phyloP scores from a whole-genome alignment of 2,329 filamentous ascomycete genomes.

The Fusarium newnesense region DNA sequence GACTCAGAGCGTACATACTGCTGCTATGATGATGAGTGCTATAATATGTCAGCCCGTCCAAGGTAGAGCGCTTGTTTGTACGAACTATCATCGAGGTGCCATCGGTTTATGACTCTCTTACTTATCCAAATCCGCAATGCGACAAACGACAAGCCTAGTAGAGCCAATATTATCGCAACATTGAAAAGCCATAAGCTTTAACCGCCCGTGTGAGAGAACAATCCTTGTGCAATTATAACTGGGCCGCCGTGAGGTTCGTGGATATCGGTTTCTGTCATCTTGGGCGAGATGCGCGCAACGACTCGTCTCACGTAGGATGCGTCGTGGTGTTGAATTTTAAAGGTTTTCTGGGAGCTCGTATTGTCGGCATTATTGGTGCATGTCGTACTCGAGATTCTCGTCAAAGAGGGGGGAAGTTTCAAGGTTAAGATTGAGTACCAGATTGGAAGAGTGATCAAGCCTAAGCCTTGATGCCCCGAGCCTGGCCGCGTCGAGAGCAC shows the following conservation, averaged over 20 bases:
- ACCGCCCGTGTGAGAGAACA: background rate
- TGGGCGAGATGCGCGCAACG: rapidly evolving
- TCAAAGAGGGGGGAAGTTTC: no score
- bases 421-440: no score
- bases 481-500: no score
- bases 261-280: background rate
- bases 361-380: background rate
- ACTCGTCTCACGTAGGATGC: background rate
- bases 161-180: background rate
- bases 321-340: background rate
- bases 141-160: background rate
- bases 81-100: background rate
- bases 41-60: background rate
- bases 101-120: background rate
- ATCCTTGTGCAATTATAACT: background rate
- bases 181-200: background rate
- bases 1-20: background rate
- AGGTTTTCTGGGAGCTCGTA: background rate
- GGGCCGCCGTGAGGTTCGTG: background rate
- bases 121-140: background rate
- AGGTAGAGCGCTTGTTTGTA: no score
- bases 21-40: background rate
- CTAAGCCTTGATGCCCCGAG: no score
- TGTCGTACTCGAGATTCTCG: no score
- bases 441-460: no score